Evolutionary conservation across 2,329 filamentous ascomycete species (phyloP).

Genomic region (Metarhizium brunneum): DNA sequence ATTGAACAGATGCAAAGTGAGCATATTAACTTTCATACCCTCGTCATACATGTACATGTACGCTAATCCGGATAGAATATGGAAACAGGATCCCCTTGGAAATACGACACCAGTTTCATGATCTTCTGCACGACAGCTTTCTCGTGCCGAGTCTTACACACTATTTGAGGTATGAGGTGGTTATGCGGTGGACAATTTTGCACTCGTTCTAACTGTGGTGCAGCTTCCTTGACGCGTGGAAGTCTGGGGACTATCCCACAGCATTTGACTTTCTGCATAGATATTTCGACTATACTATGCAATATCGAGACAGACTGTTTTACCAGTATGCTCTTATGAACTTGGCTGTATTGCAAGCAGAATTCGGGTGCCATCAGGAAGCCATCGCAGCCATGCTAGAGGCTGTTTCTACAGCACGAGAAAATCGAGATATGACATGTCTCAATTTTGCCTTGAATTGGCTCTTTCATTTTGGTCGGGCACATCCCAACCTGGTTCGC

Average conservation of each 20-base stretch:
- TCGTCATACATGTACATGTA: neutral
- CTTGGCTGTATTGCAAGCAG: constrained; percentile 83
- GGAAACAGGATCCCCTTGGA: constrained; percentile 70
- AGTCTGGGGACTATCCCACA: constrained; percentile 78
- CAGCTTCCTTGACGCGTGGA: constrained; percentile 87
- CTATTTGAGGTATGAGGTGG: constrained; percentile 53
- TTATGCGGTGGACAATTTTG: neutral
- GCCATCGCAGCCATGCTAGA: constrained; percentile 93
- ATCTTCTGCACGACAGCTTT: constrained; percentile 57
- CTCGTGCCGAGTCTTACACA: constrained; percentile 65
- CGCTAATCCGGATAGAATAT: constrained; percentile 39
- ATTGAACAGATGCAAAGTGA: constrained; percentile 77
- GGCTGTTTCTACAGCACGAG: constrained; percentile 85
- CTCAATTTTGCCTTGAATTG: constrained; percentile 93
- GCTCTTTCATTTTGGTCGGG: constrained; percentile 89
- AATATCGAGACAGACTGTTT: constrained; percentile 69
- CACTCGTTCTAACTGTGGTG: neutral
- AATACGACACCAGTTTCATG: constrained; percentile 61
- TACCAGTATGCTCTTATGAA: constrained; percentile 96
- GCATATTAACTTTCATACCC: constrained; percentile 11
- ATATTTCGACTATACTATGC: constrained; percentile 96
- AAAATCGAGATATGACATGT: constrained; percentile 86
- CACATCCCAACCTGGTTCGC: constrained; percentile 66
- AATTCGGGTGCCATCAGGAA: constrained; percentile 86
- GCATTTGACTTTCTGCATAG: constrained; percentile 87